Evolutionary conservation across 345 rosid genomes (phyloP).

Genomic region (Hibiscus tridactylites): DNA sequence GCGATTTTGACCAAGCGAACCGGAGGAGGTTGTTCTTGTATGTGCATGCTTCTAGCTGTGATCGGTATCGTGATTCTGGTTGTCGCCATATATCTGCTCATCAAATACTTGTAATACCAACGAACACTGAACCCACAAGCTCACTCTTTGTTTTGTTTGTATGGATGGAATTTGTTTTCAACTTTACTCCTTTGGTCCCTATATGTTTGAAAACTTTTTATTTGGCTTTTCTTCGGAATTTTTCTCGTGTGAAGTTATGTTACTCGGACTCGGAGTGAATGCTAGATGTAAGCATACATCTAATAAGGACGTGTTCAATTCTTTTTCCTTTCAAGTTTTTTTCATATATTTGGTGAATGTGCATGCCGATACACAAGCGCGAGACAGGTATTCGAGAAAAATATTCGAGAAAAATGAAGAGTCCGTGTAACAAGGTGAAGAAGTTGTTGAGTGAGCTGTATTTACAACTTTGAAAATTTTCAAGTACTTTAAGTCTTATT

Average conservation of each 20-base stretch:
- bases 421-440: background rate
- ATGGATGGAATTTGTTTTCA: background rate
- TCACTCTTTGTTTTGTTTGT: background rate
- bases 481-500: too few relatives aligned
- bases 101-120: slow-evolving; percentile 59
- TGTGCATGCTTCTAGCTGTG: slow-evolving; percentile 75
- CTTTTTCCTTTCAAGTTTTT: background rate
- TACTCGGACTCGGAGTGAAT: background rate
- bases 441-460: background rate
- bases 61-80: slow-evolving; percentile 71
- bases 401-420: background rate
- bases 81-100: slow-evolving; percentile 51
- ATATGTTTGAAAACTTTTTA: background rate
- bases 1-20: slow-evolving; percentile 86
- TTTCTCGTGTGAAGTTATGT: background rate
- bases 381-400: background rate
- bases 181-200: background rate
- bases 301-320: background rate
- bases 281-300: background rate
- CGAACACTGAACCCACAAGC: background rate
- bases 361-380: background rate
- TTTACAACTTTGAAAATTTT: background rate
- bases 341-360: background rate
- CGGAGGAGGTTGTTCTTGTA: slow-evolving; percentile 83
- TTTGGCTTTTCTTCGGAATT: background rate